phyloP scores from a whole-genome alignment of 169 alveolate species.

The Theileria orientalis region DNA sequence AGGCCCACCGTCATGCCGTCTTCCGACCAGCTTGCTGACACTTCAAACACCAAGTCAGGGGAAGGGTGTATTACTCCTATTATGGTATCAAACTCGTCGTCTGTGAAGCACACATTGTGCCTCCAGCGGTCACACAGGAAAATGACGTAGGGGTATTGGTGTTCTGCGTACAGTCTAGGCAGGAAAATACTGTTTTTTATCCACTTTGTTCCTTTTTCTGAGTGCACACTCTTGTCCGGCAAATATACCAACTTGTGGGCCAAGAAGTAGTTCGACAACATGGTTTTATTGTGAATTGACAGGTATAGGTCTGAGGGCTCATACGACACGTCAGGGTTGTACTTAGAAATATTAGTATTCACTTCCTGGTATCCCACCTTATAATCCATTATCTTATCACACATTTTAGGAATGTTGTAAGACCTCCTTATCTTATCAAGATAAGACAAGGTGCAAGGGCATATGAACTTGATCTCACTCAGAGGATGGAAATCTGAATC shows the following conservation, averaged over 20 bases:
- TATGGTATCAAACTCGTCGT: slow-evolving; percentile 20
- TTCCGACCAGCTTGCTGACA: slow-evolving; percentile 13
- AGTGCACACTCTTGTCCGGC: slow-evolving; percentile 7
- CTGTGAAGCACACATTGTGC: slow-evolving; percentile 34
- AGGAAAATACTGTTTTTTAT: background rate
- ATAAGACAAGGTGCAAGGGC: background rate
- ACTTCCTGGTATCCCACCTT: background rate
- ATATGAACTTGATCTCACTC: slow-evolving; percentile 41
- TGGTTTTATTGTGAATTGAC: background rate
- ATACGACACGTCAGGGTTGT: background rate
- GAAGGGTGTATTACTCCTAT: slow-evolving; percentile 34
- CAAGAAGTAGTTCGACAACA: background rate
- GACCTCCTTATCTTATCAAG: background rate
- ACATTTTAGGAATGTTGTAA: background rate
- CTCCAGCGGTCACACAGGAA: slow-evolving; percentile 56
- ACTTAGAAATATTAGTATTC: background rate
- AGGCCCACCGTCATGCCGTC: background rate
- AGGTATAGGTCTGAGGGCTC: slow-evolving; percentile 1
- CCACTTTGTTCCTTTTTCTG: background rate
- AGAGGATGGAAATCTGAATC: slow-evolving; percentile 42
- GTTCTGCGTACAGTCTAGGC: slow-evolving; percentile 6
- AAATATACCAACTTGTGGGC: slow-evolving; percentile 5
- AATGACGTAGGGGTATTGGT: slow-evolving; percentile 4
- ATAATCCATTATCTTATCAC: background rate
- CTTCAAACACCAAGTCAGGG: background rate